phyloP scores from a whole-genome alignment of 306 rosid species.

The Quercus suber region DNA sequence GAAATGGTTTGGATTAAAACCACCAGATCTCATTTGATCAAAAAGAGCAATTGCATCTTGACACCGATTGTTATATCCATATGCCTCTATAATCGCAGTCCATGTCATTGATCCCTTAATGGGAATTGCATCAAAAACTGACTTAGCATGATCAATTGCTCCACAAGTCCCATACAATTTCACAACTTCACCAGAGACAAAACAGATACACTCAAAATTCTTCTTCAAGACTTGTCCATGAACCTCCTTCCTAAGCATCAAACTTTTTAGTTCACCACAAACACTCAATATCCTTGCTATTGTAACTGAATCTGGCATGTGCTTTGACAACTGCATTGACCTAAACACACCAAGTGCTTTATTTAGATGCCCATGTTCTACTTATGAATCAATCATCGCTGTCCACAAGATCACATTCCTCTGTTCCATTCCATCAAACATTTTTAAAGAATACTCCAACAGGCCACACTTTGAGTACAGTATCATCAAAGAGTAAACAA shows the following conservation, averaged over 20 bases:
- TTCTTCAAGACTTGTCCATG: constrained; percentile 69
- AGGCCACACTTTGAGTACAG: constrained; percentile 68
- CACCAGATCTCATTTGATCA: constrained; percentile 45
- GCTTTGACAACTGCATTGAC: constrained; percentile 61
- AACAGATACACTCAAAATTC: constrained; percentile 43
- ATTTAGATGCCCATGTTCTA: constrained; percentile 35
- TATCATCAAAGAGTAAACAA: constrained; percentile 63
- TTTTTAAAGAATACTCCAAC: constrained; percentile 47
- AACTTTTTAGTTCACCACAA: constrained; percentile 44
- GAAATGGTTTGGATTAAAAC: constrained; percentile 51
- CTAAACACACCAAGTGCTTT: constrained; percentile 59
- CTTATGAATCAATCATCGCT: constrained; percentile 65
- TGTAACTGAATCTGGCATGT: constrained; percentile 64
- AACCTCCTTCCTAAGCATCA: constrained; percentile 71
- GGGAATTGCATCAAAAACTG: constrained; percentile 47
- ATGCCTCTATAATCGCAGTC: constrained; percentile 74
- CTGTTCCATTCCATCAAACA: constrained; percentile 51
- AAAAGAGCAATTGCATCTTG: constrained; percentile 56
- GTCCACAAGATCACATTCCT: constrained; percentile 76
- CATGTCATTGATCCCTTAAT: constrained; percentile 75
- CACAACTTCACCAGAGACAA: constrained; percentile 58
- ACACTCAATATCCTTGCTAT: constrained; percentile 55
- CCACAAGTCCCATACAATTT: constrained; percentile 62
- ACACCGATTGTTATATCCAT: constrained; percentile 42
- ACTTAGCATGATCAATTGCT: constrained; percentile 42